Percentiles rank a stretch among this genome's conserved stretches.
Conservation (phyloP, 495 filamentous ascomycete genomes). For the Cercophora scortea region DNA sequence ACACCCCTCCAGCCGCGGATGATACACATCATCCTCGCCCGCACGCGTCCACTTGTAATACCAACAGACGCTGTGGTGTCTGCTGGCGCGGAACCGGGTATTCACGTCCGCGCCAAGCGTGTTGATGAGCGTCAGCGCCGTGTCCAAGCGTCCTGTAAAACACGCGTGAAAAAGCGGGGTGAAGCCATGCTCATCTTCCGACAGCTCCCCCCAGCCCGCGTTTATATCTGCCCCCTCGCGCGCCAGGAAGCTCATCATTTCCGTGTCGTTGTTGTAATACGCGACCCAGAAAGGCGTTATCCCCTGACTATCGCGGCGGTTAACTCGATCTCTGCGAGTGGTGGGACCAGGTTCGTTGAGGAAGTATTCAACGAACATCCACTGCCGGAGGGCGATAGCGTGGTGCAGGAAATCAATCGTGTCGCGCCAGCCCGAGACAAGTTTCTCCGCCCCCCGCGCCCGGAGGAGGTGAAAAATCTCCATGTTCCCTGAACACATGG, state of each 20-base stretch:
- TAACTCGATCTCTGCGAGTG: too few species aligned
- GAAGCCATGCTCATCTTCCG: too few species aligned
- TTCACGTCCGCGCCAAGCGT: neutral
- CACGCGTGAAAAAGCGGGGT: neutral
- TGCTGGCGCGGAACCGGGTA: neutral
- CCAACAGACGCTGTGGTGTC: too few species aligned
- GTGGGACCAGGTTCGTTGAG: neutral
- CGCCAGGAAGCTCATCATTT: neutral
- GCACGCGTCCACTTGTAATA: too few species aligned
- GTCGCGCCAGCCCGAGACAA: too few species aligned
- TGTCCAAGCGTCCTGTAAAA: neutral
- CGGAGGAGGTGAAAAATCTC: too few species aligned
- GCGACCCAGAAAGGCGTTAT: neutral
- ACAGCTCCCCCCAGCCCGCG: neutral
- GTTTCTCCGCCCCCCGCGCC: too few species aligned
- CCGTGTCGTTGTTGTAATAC: neutral
- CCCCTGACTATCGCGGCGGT: neutral
- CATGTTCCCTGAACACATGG: too few species aligned
- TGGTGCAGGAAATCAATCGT: neutral
- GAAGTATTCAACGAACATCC: neutral
- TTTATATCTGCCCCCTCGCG: neutral
- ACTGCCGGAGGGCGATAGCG: neutral
- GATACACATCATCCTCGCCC: too few species aligned
- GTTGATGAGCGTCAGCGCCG: neutral
- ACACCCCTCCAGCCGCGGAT: too few species aligned